A percentile compares a stretch with the other conserved stretches of the same genome.
Conservation (phyloP, 225 moss, liverwort and hornwort genomes). For the Rhytidiadelphus loreus region DNA sequence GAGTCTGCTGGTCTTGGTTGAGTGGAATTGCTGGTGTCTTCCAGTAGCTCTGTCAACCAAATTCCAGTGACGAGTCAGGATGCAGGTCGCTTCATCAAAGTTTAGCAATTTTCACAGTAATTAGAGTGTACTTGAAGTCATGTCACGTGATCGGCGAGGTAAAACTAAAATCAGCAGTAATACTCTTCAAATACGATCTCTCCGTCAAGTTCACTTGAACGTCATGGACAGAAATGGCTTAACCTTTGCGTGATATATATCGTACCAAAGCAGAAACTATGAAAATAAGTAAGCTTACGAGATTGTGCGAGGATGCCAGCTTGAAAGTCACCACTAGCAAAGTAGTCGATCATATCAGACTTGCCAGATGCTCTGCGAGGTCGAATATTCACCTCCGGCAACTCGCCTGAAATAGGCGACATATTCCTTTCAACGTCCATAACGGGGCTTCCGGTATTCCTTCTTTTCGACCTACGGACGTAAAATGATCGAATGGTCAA, state of each 20-base stretch:
- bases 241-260: not conserved
- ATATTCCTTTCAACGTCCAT: conserved; percentile 4
- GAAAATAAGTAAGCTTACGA: conserved; percentile 15
- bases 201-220: not conserved
- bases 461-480: conserved; percentile 19
- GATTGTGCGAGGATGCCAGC: conserved; percentile 50
- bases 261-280: not conserved
- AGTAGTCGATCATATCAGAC: conserved; percentile 39
- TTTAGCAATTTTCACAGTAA: not conserved
- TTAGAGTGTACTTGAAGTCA: not conserved
- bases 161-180: not conserved
- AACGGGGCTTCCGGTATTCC: not conserved
- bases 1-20: conserved; percentile 45
- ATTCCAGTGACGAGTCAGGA: not conserved
- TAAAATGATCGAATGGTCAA: not conserved
- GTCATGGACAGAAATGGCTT: not conserved
- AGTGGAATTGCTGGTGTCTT: conserved; percentile 38
- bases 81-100: not conserved
- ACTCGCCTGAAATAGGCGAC: conserved; percentile 37
- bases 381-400: conserved; percentile 28
- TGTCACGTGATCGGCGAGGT: not conserved
- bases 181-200: not conserved
- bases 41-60: conserved; percentile 25
- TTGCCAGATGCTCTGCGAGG: conserved; percentile 21
- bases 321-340: conserved; percentile 43